Evolutionary conservation across 306 rosid species (phyloP), one percentile per base, ranked within the genome.

Genomic region (barrel medic (Medicago truncatula)): DNA sequence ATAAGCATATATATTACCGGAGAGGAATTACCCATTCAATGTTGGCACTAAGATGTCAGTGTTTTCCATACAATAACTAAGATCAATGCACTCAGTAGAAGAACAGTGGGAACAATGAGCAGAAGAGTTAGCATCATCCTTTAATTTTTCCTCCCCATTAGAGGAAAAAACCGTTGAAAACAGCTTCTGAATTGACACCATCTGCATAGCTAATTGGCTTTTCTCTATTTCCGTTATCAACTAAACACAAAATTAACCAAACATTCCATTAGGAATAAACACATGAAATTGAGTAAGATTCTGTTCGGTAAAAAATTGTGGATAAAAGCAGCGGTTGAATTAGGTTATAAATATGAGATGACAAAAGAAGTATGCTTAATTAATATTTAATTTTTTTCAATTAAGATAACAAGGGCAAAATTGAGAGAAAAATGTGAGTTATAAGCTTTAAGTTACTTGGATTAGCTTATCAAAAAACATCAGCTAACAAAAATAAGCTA

Each of bases 11-110:
- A 67, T 23, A 15, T 23, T 13, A 25, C n/a, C 25, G 23, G 38
- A 49, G 39, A 69, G 7, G 28, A 71, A 49, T 49, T 66, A 93
- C 98, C 98, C 98, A 80, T 93, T 91, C 84, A 93, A 82, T 69
- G 93, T 93, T 80, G 97, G 98, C 61, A 93, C 21, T 1, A 90
- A 88, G 74, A 93, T 67, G n/a, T 85, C 83, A 66, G 93, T 78
- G 80, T 88, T 85, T 43, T 91, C 85, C 97, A 93, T 64, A 83
- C 87, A 87, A 70, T 76, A 76, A 82, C 90, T 91, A 64, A 93
- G 93, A 89, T 93, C 93, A 82, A 93, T 89, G 67, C 85, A 81
- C 38, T 80, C 79, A 46, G 83, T 56, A 74, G 88, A 76, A 40
- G 34, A 83, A 21, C 90, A 85, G 65, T 59, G 17, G 47, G 56